Evolutionary conservation across 1,139 yeast species (phyloP).

Genomic region (Protomyces inundatus): DNA sequence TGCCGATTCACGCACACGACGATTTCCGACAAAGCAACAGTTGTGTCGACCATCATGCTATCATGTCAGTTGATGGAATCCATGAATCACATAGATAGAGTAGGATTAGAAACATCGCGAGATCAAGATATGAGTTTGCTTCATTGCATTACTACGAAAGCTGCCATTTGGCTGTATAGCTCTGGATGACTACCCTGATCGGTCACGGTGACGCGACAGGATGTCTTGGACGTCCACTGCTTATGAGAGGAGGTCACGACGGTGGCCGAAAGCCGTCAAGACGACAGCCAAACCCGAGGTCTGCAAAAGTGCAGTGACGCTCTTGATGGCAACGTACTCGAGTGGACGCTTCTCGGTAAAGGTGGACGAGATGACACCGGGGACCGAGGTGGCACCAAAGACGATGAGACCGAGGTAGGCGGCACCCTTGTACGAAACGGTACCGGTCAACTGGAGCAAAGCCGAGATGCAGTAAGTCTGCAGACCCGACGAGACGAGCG

Average conservation of each 20-base stretch:
- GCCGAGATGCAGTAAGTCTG: constrained; percentile 46
- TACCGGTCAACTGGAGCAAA: constrained; percentile 42
- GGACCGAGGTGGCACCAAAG: constrained; percentile 42
- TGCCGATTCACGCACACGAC: too few species aligned
- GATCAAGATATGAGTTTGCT: too few species aligned
- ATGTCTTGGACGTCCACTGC: neutral
- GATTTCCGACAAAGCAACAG: too few species aligned
- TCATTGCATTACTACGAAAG: too few species aligned
- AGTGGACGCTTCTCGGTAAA: constrained; percentile 40
- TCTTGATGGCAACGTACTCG: constrained; percentile 40
- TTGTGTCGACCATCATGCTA: too few species aligned
- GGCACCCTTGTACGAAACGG: constrained; percentile 42
- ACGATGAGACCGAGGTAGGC: constrained; percentile 42
- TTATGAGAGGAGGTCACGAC: neutral
- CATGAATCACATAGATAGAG: too few species aligned
- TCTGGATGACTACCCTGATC: too few species aligned
- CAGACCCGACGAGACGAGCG: constrained; percentile 39
- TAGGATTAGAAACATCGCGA: too few species aligned
- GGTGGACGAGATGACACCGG: constrained; percentile 39
- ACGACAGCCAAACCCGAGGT: constrained; percentile 43
- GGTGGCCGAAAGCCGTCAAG: constrained; percentile 28
- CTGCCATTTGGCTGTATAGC: too few species aligned
- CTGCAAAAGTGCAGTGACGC: constrained; percentile 40
- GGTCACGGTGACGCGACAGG: too few species aligned
- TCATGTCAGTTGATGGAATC: too few species aligned